Conservation (phyloP, 306 rosid species). For the Dryas octopetala region DNA sequence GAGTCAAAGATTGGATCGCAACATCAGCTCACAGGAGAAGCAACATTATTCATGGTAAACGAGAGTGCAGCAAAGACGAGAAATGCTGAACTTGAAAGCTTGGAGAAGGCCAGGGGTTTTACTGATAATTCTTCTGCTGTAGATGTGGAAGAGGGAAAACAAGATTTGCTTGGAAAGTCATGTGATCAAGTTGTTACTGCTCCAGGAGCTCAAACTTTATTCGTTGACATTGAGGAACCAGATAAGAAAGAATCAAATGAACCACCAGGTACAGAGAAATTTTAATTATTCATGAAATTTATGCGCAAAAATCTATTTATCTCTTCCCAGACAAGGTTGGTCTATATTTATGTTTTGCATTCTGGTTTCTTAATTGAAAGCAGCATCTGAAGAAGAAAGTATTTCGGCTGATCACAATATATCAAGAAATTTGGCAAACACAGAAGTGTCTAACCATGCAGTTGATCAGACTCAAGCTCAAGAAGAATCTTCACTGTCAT, state of each 20-base stretch:
- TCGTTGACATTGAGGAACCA: conserved; percentile 27
- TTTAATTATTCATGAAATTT: conserved; percentile 14
- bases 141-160: conserved; percentile 29
- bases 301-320: not conserved
- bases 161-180: conserved; percentile 26
- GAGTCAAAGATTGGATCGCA: conserved; percentile 24
- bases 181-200: conserved; percentile 21
- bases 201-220: conserved; percentile 29
- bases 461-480: conserved; percentile 30
- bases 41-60: conserved; percentile 10
- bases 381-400: conserved; percentile 19
- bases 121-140: conserved; percentile 20
- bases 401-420: conserved; percentile 15
- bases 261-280: conserved; percentile 44
- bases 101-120: conserved; percentile 14
- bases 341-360: not conserved
- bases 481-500: conserved; percentile 25
- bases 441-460: conserved; percentile 13
- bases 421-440: conserved; percentile 13
- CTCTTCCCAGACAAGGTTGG: not conserved
- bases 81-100: conserved; percentile 31
- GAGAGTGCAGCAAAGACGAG: conserved; percentile 27
- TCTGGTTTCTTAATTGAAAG: conserved; percentile 20
- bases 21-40: conserved; percentile 19
- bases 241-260: conserved; percentile 32